Evolutionary conservation across 1,284 basidiomycete species (phyloP), one percentile per base, ranked within the genome.

Genomic region (Cystobasidiaceae sp.): DNA sequence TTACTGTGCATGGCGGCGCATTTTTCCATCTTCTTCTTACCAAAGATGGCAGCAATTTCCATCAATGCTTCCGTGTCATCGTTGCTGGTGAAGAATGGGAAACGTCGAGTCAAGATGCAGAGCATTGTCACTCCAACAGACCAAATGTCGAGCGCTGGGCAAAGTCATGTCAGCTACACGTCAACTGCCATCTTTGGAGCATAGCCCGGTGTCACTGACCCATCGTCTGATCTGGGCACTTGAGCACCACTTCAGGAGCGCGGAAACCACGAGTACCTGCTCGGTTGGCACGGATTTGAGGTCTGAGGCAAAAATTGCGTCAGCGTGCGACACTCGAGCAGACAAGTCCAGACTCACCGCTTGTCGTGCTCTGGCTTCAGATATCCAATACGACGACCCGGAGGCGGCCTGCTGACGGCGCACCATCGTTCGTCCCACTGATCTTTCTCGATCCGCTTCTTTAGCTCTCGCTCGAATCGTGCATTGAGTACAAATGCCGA

Each of bases 181-280:
- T n/a, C n/a, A n/a, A n/a, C n/a, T 44, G 34, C 5, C 21, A 15
- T 1, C 25, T 59, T 1, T n/a, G 30, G 9, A 37, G 55, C 2
- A 11, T 19, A 15, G 9, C 17, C 3, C n/a, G 23, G n/a, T 27
- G 9, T 23, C 19, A 80, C 84, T 69, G 73, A 92, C 93, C 89
- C 67, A 90, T 90, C 4, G 87, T 88, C 78, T 99, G 94, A 71
- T 93, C 88, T 21, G 86, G 86, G 72, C 94, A 99, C 77, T 98
- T 99, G 51, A 98, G 78, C 27, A 99, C 78, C 9, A 99, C 96
- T 74, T 99, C 96, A 0, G 94, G 94, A 0, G 94, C 93, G 63
- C 94, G 86, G 77, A 99, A 99, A 0, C 94, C 96, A 74, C 94
- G 81, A 6, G 94, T 99, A 1, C 94, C 94, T 0, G 94, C 96